phyloP scores from a whole-genome alignment of 202 grass and related monocot species.

The Saccharum hybrid region DNA sequence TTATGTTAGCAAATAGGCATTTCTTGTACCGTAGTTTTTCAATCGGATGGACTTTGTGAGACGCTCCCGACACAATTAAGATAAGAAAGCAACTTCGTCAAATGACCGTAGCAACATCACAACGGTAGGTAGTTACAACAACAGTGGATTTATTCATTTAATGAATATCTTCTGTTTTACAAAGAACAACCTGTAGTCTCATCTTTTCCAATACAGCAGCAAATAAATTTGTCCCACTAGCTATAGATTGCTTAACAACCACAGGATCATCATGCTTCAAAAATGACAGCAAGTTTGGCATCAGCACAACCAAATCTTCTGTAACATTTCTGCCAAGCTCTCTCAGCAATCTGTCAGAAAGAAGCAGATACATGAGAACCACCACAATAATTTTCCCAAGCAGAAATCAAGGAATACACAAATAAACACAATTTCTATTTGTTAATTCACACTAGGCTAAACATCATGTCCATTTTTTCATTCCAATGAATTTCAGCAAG shows the following conservation, averaged over 20 bases:
- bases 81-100: constrained; percentile 55
- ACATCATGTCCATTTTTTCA: constrained; percentile 5
- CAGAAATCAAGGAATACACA: not conserved
- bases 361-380: constrained; percentile 51
- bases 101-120: constrained; percentile 52
- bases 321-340: constrained; percentile 70
- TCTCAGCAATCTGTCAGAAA: constrained; percentile 80
- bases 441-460: not conserved
- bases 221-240: constrained; percentile 98
- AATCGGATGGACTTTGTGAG: constrained; percentile 21
- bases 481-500: constrained; percentile 10
- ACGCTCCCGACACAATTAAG: constrained; percentile 30
- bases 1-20: constrained; percentile 24
- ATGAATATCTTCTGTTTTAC: constrained; percentile 85
- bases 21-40: constrained; percentile 38
- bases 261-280: constrained; percentile 74
- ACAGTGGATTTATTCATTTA: constrained; percentile 69
- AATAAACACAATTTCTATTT: constrained; percentile 19
- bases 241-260: constrained; percentile 93
- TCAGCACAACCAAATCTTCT: constrained; percentile 82
- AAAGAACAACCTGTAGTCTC: constrained; percentile 97
- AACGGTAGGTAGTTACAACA: constrained; percentile 70
- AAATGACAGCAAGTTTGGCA: constrained; percentile 97
- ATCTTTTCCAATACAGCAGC: constrained; percentile 99
- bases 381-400: constrained; percentile 29